Conservation (phyloP, 352 stramenopile species). For the Pythium scleroteichum region DNA sequence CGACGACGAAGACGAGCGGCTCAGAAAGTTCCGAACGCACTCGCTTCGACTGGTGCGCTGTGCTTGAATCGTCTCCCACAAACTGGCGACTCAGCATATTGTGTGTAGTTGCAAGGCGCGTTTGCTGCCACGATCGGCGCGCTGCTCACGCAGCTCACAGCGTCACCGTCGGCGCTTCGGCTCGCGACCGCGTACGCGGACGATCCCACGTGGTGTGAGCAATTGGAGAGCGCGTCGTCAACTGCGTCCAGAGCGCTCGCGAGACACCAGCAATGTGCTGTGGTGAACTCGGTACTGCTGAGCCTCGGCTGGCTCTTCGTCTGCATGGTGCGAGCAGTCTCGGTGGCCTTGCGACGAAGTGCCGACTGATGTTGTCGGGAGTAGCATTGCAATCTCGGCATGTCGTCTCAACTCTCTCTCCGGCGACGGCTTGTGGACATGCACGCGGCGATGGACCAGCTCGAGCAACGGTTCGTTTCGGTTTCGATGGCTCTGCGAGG, state of each 20-base stretch:
- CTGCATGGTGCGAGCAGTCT: constrained; percentile 53
- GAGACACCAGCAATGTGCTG: constrained; percentile 20
- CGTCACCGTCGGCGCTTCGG: constrained; percentile 43
- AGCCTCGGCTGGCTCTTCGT: constrained; percentile 54
- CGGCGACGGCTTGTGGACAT: constrained; percentile 11
- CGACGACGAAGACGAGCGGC: constrained; percentile 9
- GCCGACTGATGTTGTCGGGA: neutral
- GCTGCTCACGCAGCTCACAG: constrained; percentile 43
- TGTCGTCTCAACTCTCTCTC: constrained; percentile 23
- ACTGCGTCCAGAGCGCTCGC: neutral
- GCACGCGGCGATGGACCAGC: constrained; percentile 14
- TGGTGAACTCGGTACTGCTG: constrained; percentile 45
- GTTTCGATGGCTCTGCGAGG: too few species aligned
- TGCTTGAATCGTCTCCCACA: neutral
- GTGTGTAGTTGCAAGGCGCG: constrained; percentile 35
- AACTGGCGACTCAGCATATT: neutral
- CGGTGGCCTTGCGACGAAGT: too few species aligned
- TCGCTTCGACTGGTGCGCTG: constrained; percentile 34
- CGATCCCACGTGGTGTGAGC: constrained; percentile 39
- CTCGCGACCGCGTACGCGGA: constrained; percentile 41
- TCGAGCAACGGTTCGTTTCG: constrained; percentile 25
- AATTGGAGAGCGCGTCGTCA: neutral
- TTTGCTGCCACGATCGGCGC: constrained; percentile 30
- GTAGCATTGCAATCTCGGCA: constrained; percentile 33
- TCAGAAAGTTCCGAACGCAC: constrained; percentile 5